Evolutionary conservation across 2,329 filamentous ascomycete genomes (phyloP).

Genomic region (Falciphora oryzae): DNA sequence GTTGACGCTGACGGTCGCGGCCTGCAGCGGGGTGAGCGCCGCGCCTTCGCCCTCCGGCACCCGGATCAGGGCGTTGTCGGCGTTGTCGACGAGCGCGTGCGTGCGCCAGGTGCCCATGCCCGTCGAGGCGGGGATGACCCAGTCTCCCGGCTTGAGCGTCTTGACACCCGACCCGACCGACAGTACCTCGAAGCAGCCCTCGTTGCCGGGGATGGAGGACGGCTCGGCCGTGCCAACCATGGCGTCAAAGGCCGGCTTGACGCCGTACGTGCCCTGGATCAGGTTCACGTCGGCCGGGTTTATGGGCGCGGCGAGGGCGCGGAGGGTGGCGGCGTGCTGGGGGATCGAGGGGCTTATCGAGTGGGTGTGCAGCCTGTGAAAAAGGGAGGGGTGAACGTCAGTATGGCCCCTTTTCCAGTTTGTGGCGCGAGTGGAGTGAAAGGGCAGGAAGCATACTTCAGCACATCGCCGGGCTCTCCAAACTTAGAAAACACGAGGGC

Average conservation of each 20-base stretch:
- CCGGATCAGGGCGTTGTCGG: slow-evolving; percentile 54
- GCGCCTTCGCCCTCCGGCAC: slow-evolving; percentile 33
- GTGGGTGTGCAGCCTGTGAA: slow-evolving; percentile 59
- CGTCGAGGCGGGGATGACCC: slow-evolving; percentile 82
- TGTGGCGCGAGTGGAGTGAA: neutral
- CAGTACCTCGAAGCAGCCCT: slow-evolving; percentile 89
- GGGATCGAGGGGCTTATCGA: slow-evolving; percentile 73
- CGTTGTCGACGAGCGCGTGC: slow-evolving; percentile 63
- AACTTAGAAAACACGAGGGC: slow-evolving; percentile 69
- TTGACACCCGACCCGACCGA: slow-evolving; percentile 54
- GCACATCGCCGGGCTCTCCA: slow-evolving; percentile 68
- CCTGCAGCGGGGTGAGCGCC: slow-evolving; percentile 64
- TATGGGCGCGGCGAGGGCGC: slow-evolving; percentile 84
- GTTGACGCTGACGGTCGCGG: slow-evolving; percentile 85
- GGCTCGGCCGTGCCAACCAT: slow-evolving; percentile 69
- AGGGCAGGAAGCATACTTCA: slow-evolving; percentile 39
- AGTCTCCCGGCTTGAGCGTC: slow-evolving; percentile 68
- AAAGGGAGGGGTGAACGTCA: neutral
- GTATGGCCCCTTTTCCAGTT: slow-evolving; percentile 1
- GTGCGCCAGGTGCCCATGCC: slow-evolving; percentile 94
- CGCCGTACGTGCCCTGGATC: slow-evolving; percentile 93
- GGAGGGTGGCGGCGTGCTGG: slow-evolving; percentile 61
- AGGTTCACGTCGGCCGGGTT: slow-evolving; percentile 98
- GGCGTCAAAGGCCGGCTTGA: slow-evolving; percentile 70
- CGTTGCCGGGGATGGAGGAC: slow-evolving; percentile 78